Evolutionary conservation across 2,329 filamentous ascomycete genomes (phyloP), one percentile per base, ranked within the genome.

Genomic region (Penicillium sp.): DNA sequence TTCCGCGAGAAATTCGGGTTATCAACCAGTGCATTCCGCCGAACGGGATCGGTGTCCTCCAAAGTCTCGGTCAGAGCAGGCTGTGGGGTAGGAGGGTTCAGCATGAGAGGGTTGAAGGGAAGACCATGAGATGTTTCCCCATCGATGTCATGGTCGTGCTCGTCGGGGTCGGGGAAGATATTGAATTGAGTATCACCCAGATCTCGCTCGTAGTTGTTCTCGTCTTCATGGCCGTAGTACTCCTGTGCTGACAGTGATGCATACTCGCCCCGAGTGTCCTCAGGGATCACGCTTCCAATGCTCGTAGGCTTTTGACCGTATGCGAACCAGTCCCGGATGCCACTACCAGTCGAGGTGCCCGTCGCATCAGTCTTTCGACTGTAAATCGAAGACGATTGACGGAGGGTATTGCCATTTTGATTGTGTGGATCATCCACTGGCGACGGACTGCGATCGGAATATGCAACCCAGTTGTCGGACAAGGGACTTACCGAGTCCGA

Each of bases 61-160:
- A 46, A 46, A 15, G 57, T 60, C 9, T 65, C 55, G 1, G 60
- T 54, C 15, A 60, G 42, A 27, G 55, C 46, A 7, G 69, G 68
- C 37, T 66, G 66, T 2, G 73, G 73, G 6, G 72, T 74, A 18
- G 73, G 72, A 20, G 73, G 73, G 44, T 77, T 76, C 63, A 77
- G 70, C 50, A 66, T 67, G 15, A 77, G 61, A 3, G 75, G 75
- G 35, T 75, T 73, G n/a, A 70, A 59, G 6, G 55, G 62, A 28
- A 66, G 52, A 3, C 49, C 50, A 13, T 59, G 44, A 13, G 52
- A 38, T n/a, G 37, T 45, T 5, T 58, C 56, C 25, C 60, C 55
- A n/a, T 63, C 56, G 2, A 56, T 50, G 31, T 62, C 55, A 12
- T 62, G 54, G 15, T 61, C 62, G 29, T 67, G 58, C 25, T 66